Evolutionary conservation across 1,284 basidiomycete species (phyloP), one percentile per base, ranked within the genome.

Genomic region (Sporisorium exsertum): DNA sequence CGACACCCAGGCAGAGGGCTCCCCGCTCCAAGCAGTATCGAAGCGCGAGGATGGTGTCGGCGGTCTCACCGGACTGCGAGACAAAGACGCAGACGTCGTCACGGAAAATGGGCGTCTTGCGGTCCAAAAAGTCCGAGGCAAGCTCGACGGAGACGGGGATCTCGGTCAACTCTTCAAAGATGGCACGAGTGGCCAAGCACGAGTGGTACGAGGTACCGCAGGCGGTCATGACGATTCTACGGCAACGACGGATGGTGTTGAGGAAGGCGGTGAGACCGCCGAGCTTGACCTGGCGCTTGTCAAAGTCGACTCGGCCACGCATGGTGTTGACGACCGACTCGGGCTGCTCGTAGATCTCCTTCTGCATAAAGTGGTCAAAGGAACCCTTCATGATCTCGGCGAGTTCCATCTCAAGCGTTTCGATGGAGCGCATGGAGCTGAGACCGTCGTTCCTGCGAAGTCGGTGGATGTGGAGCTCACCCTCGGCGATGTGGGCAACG

Each of bases 361-460:
- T 99, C 87, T 99, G 96, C 97, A 99, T 99, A 87, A 99, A 99
- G 87, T 97, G 95, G 86, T 96, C 94, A 86, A 97, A 99, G 87
- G 95, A 94, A 86, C 97, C 97, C 90, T 99, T 99, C 97, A 99
- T 99, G 88, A 99, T 99, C 83, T 97, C 97, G 40, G 96, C 97
- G 55, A 99, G 91, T 87, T 99, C 97, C 83, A 99, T 92, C 88
- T 99, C 97, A 83, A 99, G 91, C 18, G 95, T 97, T 89, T 99
- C 97, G 87, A 99, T 99, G 77, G 91, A 95, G 81, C 97, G 93
- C 59, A 95, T 96, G 20, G 95, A 88, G 56, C 89, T 89, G 86
- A 85, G 90, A 57, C 90, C 92, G 64, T 86, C 92, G 79, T 94
- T 93, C 85, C 94, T 91, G 80, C 96, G 94, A 71, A 99, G 91